Base-by-base conservation (phyloP, 768 basidiomycete genomes). In the Hypholoma fasciculare region DNA sequence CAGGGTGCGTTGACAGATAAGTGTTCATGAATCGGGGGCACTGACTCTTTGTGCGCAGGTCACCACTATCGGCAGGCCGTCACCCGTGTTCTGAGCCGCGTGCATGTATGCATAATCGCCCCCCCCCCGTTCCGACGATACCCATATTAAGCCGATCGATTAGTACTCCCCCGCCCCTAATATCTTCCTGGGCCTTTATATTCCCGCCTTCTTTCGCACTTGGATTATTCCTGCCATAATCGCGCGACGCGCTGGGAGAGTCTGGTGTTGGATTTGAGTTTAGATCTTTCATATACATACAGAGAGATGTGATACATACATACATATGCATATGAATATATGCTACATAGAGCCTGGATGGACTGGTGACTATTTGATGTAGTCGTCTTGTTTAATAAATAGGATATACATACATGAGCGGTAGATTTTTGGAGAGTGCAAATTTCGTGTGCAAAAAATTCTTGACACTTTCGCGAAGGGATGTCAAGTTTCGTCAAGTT, bases 1-100 rank as follows among this genome's bases (percentile, higher is more conserved):
- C 87, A 91, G 85, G 74, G 90, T 90, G 17, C 11, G 80, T 73
- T 47, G 44, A 7, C 14, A 1, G 30, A 27, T 39, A 27, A n/a
- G 26, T 40, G n/a, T 42, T 49, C 52, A 36, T 43, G 14, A 52
- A 40, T 49, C 23, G 19, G 23, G 49, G 27, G n/a, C 27, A 7
- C 27, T 38, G 4, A 9, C 6, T 14, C 42, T 30, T 30, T 50
- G 30, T 53, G n/a, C 46, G 16, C 56, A 70, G 69, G 69, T 70
- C 37, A 70, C 67, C 16, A 70, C 69, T 43, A 71, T 71, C 46
- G 69, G 69, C 30, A 61, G 68, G 47, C 63, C 69, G 11, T 66
- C 65, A 17, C 43, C 27, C 42, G 37, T 46, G 7, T 20, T 54
- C 27, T 59, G 48, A 59, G 19, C 27, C 27, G n/a, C 26, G n/a